phyloP scores from a whole-genome alignment of 129 eudicot genomes.

The Rutidosis leptorrhynchoides region DNA sequence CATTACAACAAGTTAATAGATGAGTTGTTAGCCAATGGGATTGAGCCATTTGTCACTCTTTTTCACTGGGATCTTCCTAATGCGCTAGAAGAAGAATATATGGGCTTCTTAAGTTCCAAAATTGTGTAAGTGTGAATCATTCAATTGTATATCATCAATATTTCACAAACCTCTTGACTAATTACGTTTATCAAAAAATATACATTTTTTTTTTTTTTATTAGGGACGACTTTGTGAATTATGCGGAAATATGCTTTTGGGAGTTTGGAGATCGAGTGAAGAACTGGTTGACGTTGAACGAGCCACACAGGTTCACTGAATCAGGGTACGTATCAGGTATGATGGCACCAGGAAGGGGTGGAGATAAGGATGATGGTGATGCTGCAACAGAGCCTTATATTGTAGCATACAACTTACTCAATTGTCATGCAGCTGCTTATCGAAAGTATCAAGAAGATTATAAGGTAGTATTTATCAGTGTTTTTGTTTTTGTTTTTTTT shows the following conservation, averaged over 20 bases:
- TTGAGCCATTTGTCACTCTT: constrained; percentile 37
- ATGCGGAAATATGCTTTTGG: constrained; percentile 36
- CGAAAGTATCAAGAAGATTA: constrained; percentile 17
- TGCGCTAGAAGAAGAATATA: constrained; percentile 34
- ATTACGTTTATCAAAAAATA: too few relatives aligned
- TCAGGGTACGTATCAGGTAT: constrained; percentile 25
- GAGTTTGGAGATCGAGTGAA: constrained; percentile 51
- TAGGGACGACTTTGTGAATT: constrained; percentile 26
- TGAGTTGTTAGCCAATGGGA: constrained; percentile 32
- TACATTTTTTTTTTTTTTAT: background rate
- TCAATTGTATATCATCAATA: too few relatives aligned
- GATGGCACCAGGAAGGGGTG: constrained; percentile 41
- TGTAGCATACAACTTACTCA: constrained; percentile 39
- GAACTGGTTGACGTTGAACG: constrained; percentile 44
- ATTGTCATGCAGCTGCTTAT: constrained; percentile 44
- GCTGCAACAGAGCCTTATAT: constrained; percentile 40
- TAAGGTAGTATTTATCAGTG: constrained; percentile 20
- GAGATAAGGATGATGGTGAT: constrained; percentile 19
- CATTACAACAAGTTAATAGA: constrained; percentile 40
- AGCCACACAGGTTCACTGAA: constrained; percentile 19
- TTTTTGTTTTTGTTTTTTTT: too few relatives aligned
- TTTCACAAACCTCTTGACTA: too few relatives aligned
- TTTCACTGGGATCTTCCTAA: constrained; percentile 42
- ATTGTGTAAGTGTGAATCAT: constrained; percentile 40
- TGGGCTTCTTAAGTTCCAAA: constrained; percentile 29